A percentile compares a stretch with the other conserved stretches of the same genome.
phyloP scores from a whole-genome alignment of 2,329 filamentous ascomycete genomes.

The Claviceps monticola region DNA sequence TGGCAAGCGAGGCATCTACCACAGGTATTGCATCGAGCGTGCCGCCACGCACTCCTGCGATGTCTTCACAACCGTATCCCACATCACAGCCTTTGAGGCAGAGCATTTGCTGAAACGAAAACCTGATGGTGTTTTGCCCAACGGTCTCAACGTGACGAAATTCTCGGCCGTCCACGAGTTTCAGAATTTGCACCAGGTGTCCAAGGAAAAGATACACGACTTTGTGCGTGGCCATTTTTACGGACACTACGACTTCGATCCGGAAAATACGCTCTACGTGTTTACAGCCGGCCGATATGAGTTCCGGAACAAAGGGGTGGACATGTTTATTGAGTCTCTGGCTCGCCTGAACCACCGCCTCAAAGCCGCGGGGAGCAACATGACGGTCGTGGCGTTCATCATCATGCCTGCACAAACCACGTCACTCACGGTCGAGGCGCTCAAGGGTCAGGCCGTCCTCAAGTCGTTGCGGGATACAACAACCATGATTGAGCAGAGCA shows the following conservation, averaged over 20 bases:
- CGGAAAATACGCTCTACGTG: slow-evolving; percentile 93
- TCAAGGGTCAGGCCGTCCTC: slow-evolving; percentile 94
- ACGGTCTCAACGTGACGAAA: slow-evolving; percentile 92
- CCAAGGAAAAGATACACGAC: slow-evolving; percentile 96
- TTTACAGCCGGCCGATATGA: slow-evolving; percentile 97
- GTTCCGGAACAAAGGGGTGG: slow-evolving; percentile 95
- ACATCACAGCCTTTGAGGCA: slow-evolving; percentile 96
- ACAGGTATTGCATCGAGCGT: slow-evolving; percentile 94
- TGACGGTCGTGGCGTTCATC: slow-evolving; percentile 91
- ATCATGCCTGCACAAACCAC: slow-evolving; percentile 98
- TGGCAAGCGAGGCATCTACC: slow-evolving; percentile 95
- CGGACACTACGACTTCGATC: slow-evolving; percentile 92
- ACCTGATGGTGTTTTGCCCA: slow-evolving; percentile 89
- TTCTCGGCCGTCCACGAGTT: slow-evolving; percentile 98
- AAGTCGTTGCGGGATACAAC: slow-evolving; percentile 91
- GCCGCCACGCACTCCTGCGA: slow-evolving; percentile 84
- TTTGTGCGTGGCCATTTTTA: slow-evolving; percentile 98
- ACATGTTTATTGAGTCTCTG: slow-evolving; percentile 98
- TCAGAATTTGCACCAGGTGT: slow-evolving; percentile 91
- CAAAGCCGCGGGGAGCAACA: slow-evolving; percentile 73
- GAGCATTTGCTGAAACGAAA: slow-evolving; percentile 96
- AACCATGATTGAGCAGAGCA: slow-evolving; percentile 80
- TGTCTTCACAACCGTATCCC: slow-evolving; percentile 96
- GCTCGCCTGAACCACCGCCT: slow-evolving; percentile 89
- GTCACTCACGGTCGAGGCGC: slow-evolving; percentile 84